A percentile compares a stretch with the other conserved stretches of the same genome.
These are phyloP conservation scores for Vitis hybrid DNA, from an alignment of 177 flowering plant species.

Conservation along the genomic window DNA sequence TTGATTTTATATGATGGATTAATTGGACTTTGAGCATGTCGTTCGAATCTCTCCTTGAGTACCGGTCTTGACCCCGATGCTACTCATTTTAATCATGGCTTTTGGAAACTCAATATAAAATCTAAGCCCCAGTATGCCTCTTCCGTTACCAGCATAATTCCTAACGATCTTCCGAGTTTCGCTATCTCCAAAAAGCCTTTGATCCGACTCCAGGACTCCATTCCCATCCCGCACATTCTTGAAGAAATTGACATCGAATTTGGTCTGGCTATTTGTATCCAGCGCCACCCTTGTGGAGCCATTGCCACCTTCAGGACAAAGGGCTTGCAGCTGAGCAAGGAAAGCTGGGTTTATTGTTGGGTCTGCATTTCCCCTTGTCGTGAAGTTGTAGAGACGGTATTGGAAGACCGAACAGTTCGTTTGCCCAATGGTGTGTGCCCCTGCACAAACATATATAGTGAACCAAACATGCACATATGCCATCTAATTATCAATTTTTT, in stretches of 20 bases:
- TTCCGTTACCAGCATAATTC: constrained; percentile 50
- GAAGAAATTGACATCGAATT: constrained; percentile 62
- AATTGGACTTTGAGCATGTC: constrained; percentile 61
- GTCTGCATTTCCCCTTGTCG: constrained; percentile 63
- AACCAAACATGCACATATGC: background rate
- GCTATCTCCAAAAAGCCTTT: constrained; percentile 65
- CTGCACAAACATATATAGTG: constrained; percentile 27
- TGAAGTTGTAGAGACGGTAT: constrained; percentile 75
- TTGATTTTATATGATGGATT: background rate
- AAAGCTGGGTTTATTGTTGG: constrained; percentile 55
- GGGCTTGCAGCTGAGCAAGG: constrained; percentile 35
- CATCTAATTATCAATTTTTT: background rate
- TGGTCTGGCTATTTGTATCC: constrained; percentile 51
- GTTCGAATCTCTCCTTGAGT: constrained; percentile 69
- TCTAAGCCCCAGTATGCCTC: constrained; percentile 60
- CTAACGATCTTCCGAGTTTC: constrained; percentile 41
- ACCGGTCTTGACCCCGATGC: constrained; percentile 71
- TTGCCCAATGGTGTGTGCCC: constrained; percentile 81
- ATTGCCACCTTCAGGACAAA: constrained; percentile 58
- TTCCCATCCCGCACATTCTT: constrained; percentile 60
- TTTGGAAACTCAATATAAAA: constrained; percentile 52
- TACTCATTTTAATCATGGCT: constrained; percentile 77
- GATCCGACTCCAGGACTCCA: constrained; percentile 77
- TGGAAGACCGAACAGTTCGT: constrained; percentile 59
- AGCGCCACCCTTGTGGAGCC: constrained; percentile 51